Evolutionary conservation across 331 rosid genomes (phyloP).

Genomic region (Acacia concinna): DNA sequence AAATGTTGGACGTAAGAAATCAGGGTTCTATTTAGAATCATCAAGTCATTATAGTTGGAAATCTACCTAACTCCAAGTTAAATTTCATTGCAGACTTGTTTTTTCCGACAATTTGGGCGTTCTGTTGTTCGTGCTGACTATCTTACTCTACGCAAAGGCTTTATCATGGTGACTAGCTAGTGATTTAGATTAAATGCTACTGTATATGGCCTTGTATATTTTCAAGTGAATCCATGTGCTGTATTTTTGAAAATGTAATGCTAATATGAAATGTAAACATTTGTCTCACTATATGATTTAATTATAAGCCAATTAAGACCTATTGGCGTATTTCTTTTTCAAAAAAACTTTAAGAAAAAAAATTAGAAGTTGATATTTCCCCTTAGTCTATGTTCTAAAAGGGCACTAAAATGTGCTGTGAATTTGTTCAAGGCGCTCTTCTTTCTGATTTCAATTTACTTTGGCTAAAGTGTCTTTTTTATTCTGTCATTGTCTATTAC

Average conservation of each 20-base stretch:
- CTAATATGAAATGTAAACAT: conserved; percentile 3
- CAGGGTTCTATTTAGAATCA: conserved; percentile 27
- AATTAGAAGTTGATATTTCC: not conserved
- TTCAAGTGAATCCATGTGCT: conserved; percentile 11
- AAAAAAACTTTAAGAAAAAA: not conserved
- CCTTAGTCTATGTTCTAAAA: conserved; percentile 1
- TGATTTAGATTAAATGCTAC: conserved; percentile 21
- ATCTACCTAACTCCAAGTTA: conserved; percentile 33
- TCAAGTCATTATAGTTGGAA: not conserved
- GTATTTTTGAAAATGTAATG: not conserved
- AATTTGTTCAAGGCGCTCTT: conserved; percentile 8
- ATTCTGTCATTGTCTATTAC: not conserved
- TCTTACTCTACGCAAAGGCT: conserved; percentile 89
- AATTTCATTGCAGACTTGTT: conserved; percentile 66
- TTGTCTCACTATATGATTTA: conserved; percentile 7
- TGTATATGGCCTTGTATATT: conserved; percentile 2
- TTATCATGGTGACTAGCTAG: conserved; percentile 60
- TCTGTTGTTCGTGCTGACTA: conserved; percentile 89
- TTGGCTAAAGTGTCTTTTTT: not conserved
- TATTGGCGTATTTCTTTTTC: not conserved
- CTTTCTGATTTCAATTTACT: not conserved
- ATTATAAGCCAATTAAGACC: conserved; percentile 6
- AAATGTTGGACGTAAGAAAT: conserved; percentile 19
- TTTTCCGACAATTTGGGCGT: conserved; percentile 88
- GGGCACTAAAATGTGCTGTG: conserved; percentile 1